Percentiles rank a stretch among this genome's conserved stretches.
phyloP scores from a whole-genome alignment of 2,329 filamentous ascomycete genomes.

The Bipolaris sorokiniana region DNA sequence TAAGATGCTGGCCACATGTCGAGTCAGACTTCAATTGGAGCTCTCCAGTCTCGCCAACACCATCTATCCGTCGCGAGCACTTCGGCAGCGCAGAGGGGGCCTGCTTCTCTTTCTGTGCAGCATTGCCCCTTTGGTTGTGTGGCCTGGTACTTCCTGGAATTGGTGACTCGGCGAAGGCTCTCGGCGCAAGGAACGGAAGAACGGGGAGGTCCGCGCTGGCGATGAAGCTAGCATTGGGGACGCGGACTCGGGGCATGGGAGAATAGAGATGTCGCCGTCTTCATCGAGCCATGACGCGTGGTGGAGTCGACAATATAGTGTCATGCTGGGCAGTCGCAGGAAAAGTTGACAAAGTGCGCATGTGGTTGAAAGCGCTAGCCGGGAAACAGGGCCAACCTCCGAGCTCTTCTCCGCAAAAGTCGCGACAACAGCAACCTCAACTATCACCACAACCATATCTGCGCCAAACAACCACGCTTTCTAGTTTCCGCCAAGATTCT shows the following conservation, averaged over 20 bases:
- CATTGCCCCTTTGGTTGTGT: constrained; percentile 12
- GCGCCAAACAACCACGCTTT: background rate
- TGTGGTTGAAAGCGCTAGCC: constrained; percentile 26
- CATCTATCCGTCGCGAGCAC: background rate
- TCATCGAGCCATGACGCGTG: constrained; percentile 42
- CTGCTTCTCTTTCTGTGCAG: constrained; percentile 25
- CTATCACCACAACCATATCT: background rate
- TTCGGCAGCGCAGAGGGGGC: background rate
- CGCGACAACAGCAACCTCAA: constrained; percentile 1
- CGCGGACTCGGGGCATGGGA: constrained; percentile 43
- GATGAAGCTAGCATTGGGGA: constrained; percentile 41
- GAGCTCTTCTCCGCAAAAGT: constrained; percentile 28
- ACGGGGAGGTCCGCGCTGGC: constrained; percentile 40
- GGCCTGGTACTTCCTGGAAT: constrained; percentile 19
- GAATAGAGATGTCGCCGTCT: constrained; percentile 19
- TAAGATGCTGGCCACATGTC: constrained; percentile 1
- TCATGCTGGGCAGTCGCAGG: background rate
- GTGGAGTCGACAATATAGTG: constrained; percentile 5
- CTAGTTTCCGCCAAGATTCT: background rate
- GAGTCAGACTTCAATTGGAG: background rate
- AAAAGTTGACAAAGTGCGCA: constrained; percentile 30
- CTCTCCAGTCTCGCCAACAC: background rate
- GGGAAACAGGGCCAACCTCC: constrained; percentile 20
- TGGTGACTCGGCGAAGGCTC: constrained; percentile 38
- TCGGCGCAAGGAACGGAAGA: constrained; percentile 50